Base-by-base conservation (phyloP, 306 rosid genomes). In the Lathyrus aphaca region DNA sequence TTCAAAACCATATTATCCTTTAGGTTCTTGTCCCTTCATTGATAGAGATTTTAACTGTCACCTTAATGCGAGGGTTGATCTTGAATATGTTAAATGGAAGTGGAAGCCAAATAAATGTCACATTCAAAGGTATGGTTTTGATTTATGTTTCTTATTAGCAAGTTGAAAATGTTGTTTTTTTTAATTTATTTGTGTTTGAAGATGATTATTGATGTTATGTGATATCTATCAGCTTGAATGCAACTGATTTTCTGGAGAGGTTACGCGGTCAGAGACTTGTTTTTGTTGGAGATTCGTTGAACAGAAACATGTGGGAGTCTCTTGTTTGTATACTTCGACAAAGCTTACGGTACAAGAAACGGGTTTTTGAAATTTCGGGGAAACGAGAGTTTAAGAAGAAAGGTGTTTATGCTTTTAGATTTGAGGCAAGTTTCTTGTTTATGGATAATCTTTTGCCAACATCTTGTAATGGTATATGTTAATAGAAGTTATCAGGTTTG, bases 291-390 rank as follows among this genome's bases (percentile, higher is more conserved):
- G 99, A 95, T 77, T 95, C 99, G 50, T 77, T 95, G 77, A 91
- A 87, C 78, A 84, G 99, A 72, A 91, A 91, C 82, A 91, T 91
- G 99, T 95, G 99, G 99, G 97, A 91, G 63, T 95, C 99, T 19
- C 61, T 91, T 62, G 87, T 89, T 29, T 95, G 99, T 80, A 84
- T 89, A 35, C 95, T 95, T 19, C 85, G 92, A 46, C 89, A 94
- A 27, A 77, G 85, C 69, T 29, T 87, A 25, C 16, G 39, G 27
- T 30, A 86, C 85, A 95, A 89, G 85, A 72, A 77, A 40, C 82
- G 45, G 10, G 92, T 91, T 43, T 78, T 81, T 57, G 97, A 95
- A 81, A 87, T 91, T 68, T 86, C 99, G 2, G 99, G 97, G 23
- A 91, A 57, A 84, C 79, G 63, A 2, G 86, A 89, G 27, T 95